phyloP scores from a whole-genome alignment of 352 stramenopile genomes.

The Globisporangium nagaii region DNA sequence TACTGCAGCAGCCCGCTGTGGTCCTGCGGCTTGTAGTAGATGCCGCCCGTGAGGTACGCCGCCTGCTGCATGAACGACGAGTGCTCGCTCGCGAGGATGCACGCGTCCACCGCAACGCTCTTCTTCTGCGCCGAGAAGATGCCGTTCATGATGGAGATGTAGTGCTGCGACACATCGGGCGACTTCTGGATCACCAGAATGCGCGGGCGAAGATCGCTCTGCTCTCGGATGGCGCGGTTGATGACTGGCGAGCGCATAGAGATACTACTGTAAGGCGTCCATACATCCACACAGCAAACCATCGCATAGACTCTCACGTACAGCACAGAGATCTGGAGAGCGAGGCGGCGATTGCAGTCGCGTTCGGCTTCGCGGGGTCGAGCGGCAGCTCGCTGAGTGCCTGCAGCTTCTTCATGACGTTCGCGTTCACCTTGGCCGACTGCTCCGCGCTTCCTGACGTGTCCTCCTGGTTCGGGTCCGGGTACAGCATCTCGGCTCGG shows the following conservation, averaged over 20 bases:
- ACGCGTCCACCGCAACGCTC: conserved; percentile 74
- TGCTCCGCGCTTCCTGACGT: conserved; percentile 67
- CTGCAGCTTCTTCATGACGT: conserved; percentile 63
- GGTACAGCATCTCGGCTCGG: conserved; percentile 69
- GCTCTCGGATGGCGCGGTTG: conserved; percentile 77
- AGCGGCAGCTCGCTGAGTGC: conserved; percentile 43
- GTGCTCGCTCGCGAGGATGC: conserved; percentile 64
- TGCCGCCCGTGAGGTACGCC: conserved; percentile 78
- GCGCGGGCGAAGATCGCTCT: conserved; percentile 65
- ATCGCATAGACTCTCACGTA: conserved; percentile 21
- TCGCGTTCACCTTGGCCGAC: conserved; percentile 62
- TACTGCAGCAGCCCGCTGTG: conserved; percentile 73
- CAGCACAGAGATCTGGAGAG: conserved; percentile 79
- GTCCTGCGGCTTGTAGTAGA: conserved; percentile 84
- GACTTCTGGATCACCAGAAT: conserved; percentile 84
- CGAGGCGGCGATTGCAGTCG: conserved; percentile 66
- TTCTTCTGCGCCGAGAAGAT: conserved; percentile 90
- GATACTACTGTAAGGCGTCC: not conserved
- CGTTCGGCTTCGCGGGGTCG: conserved; percentile 48
- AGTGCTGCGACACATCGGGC: conserved; percentile 79
- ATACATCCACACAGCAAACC: not conserved
- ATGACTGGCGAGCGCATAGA: conserved; percentile 46
- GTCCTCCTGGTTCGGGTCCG: conserved; percentile 55
- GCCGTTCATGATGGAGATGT: conserved; percentile 89
- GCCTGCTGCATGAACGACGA: conserved; percentile 88